Conservation (phyloP, 2,329 filamentous ascomycete genomes). For the Ceratocystis harringtonii region DNA sequence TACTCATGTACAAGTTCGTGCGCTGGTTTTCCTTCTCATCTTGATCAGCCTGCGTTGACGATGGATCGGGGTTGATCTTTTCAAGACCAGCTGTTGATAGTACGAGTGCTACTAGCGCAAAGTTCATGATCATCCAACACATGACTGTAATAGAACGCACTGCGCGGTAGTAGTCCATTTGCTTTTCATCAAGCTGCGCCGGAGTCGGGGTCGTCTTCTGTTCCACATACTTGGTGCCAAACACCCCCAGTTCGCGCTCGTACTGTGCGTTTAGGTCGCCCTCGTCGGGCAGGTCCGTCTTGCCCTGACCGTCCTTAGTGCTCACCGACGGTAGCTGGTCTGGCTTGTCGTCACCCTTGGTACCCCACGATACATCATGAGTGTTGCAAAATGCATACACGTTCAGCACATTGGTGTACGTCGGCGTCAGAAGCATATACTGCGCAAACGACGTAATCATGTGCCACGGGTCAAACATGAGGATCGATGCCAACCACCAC, state of each 20-base stretch:
- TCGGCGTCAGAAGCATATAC: constrained; percentile 86
- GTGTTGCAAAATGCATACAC: constrained; percentile 99
- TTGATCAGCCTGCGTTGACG: constrained; percentile 24
- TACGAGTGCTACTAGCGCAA: constrained; percentile 73
- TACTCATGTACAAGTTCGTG: constrained; percentile 68
- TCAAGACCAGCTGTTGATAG: constrained; percentile 74
- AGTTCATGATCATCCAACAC: constrained; percentile 93
- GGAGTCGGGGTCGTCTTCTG: constrained; percentile 47
- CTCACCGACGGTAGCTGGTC: constrained; percentile 80
- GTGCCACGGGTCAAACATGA: constrained; percentile 98
- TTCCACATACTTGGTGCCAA: constrained; percentile 58
- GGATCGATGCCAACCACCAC: constrained; percentile 76
- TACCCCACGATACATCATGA: constrained; percentile 99
- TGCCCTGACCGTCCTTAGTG: constrained; percentile 75
- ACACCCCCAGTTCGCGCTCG: constrained; percentile 63
- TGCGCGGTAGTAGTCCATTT: constrained; percentile 97
- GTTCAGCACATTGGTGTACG: constrained; percentile 98
- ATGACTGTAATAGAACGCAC: constrained; percentile 86
- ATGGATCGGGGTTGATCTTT: constrained; percentile 36
- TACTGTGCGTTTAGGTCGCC: constrained; percentile 92
- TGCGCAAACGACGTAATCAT: constrained; percentile 99
- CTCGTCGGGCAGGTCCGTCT: constrained; percentile 91
- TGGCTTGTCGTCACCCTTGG: constrained; percentile 92
- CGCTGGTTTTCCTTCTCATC: constrained; percentile 35
- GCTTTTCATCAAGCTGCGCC: constrained; percentile 53